A percentile compares a stretch with the other conserved stretches of the same genome.
Evolutionary conservation across 2,329 filamentous ascomycete genomes (phyloP).

Genomic region (Fusarium odoratissimum): DNA sequence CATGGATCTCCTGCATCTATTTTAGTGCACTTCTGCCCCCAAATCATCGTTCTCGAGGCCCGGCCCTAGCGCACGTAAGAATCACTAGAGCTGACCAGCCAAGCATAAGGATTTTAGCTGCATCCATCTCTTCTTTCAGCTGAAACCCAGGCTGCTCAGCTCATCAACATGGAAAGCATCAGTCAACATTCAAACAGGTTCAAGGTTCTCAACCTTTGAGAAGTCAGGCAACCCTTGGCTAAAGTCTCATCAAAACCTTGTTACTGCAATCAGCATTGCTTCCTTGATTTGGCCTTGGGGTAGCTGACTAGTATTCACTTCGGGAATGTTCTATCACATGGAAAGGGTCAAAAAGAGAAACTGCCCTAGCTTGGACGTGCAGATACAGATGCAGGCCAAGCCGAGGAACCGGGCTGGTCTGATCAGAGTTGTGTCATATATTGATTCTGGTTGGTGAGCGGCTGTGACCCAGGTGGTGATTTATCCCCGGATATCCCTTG

Average conservation of each 20-base stretch:
- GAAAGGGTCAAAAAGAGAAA: background rate
- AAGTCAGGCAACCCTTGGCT: background rate
- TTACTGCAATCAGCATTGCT: background rate
- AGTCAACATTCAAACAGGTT: background rate
- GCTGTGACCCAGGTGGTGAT: background rate
- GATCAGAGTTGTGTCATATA: background rate
- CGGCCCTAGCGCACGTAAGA: conserved; percentile 16
- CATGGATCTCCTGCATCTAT: background rate
- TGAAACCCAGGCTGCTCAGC: background rate
- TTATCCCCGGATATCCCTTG: background rate
- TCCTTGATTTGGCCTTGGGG: background rate
- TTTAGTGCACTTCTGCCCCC: background rate
- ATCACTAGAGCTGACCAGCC: conserved; percentile 20
- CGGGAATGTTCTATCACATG: conserved; percentile 6
- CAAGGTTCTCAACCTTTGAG: background rate
- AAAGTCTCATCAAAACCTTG: background rate
- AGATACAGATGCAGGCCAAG: background rate
- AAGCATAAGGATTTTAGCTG: conserved; percentile 15
- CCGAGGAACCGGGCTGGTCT: background rate
- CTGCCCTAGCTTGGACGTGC: background rate
- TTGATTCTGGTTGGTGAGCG: background rate
- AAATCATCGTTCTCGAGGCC: conserved; percentile 15
- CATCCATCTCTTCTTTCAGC: conserved; percentile 14
- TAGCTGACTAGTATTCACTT: background rate
- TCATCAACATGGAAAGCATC: background rate